Conservation (phyloP, 805 yeast species). For the Kockiozyma suomiensis region DNA sequence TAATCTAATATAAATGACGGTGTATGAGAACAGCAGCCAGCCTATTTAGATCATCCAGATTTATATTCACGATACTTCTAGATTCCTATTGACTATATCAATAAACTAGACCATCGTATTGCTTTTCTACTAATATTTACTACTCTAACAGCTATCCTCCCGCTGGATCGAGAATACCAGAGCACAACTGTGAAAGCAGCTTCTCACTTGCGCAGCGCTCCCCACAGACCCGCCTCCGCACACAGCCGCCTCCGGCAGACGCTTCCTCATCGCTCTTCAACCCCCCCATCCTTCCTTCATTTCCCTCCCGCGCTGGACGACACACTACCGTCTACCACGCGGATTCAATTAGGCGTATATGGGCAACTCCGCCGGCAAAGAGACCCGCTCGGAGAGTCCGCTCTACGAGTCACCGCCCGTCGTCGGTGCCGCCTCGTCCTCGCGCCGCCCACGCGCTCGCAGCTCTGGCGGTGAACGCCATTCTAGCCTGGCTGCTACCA, state of each 20-base stretch:
- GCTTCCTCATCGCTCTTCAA: neutral
- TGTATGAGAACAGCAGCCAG: no score
- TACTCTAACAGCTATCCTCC: neutral
- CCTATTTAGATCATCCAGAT: no score
- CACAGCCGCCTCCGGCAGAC: conserved; percentile 7
- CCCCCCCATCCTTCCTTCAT: neutral
- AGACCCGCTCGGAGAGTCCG: conserved; percentile 25
- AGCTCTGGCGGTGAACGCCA: neutral
- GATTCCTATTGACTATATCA: no score
- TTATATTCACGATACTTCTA: no score
- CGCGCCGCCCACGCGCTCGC: neutral
- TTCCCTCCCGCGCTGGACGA: neutral
- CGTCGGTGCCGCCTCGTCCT: neutral
- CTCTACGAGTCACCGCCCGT: neutral
- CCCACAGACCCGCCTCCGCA: conserved; percentile 4
- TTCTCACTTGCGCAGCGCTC: neutral
- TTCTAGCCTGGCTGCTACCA: conserved; percentile 11
- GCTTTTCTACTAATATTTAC: neutral
- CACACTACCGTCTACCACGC: no score
- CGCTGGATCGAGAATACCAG: neutral
- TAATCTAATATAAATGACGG: no score
- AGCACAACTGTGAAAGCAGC: neutral
- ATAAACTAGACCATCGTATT: no score
- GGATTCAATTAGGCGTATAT: conserved; percentile 26
- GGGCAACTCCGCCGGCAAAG: conserved; percentile 41